phyloP scores from a whole-genome alignment of 2,329 filamentous ascomycete species.

The Aspergillus floridensis region DNA sequence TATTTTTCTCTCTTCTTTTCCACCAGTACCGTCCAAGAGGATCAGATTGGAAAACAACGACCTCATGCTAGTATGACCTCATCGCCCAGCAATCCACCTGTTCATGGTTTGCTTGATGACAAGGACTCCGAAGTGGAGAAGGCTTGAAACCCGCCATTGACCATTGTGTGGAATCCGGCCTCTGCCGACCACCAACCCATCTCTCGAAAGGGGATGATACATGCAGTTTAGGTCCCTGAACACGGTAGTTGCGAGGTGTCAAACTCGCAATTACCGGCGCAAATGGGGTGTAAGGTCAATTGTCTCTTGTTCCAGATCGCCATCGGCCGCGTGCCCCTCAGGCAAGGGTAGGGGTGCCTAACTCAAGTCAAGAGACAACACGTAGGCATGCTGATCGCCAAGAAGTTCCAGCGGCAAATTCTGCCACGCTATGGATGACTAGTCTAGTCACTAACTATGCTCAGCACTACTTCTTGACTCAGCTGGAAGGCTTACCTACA shows the following conservation, averaged over 20 bases:
- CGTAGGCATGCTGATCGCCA: background rate
- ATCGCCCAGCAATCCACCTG: background rate
- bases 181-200: background rate
- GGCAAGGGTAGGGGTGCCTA: background rate
- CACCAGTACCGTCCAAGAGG: background rate
- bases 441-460: too few relatives aligned
- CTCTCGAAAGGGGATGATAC: background rate
- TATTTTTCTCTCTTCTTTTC: background rate
- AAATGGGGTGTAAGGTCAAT: background rate
- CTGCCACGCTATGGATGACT: background rate
- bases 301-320: background rate
- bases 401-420: background rate
- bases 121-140: background rate
- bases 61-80: conserved; percentile 1
- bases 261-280: background rate
- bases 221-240: background rate
- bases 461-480: too few relatives aligned
- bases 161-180: background rate
- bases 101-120: background rate
- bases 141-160: background rate
- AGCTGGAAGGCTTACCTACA: too few relatives aligned
- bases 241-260: background rate
- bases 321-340: background rate
- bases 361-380: background rate
- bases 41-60: background rate